A percentile compares a stretch with the other conserved stretches of the same genome.
phyloP scores from a whole-genome alignment of 441 rosid genomes.

The Pelargonium australe region DNA sequence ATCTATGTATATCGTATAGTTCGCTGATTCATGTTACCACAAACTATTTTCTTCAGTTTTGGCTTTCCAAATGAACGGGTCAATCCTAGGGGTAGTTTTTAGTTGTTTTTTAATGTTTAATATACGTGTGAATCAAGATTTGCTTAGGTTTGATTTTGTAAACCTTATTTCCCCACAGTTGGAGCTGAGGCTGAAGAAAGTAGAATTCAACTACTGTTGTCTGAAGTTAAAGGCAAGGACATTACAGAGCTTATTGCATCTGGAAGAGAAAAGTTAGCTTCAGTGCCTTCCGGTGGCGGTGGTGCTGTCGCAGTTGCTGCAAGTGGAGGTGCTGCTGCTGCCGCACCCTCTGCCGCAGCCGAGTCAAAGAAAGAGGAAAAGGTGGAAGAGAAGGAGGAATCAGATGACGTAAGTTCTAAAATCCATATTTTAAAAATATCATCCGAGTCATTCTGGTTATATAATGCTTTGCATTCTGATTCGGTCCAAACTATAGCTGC shows the following conservation, averaged over 20 bases:
- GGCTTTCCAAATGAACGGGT: too few species aligned
- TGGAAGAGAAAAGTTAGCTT: slow-evolving; percentile 77
- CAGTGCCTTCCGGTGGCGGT: slow-evolving; percentile 78
- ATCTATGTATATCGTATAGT: too few species aligned
- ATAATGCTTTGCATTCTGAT: too few species aligned
- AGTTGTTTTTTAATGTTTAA: background rate
- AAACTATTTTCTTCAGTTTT: too few species aligned
- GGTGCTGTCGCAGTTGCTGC: slow-evolving; percentile 28
- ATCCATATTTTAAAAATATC: too few species aligned
- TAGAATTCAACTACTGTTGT: slow-evolving; percentile 51
- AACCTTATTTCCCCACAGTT: slow-evolving; percentile 31
- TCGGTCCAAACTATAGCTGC: background rate
- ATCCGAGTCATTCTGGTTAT: background rate
- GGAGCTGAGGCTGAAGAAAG: slow-evolving; percentile 70
- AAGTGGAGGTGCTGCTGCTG: slow-evolving; percentile 12
- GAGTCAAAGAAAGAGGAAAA: slow-evolving; percentile 72
- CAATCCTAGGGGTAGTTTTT: too few species aligned
- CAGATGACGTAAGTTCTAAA: slow-evolving; percentile 54
- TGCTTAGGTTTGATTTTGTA: background rate
- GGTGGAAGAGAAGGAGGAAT: slow-evolving; percentile 74
- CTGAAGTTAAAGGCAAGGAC: slow-evolving; percentile 59
- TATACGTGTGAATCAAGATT: background rate
- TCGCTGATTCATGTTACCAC: too few species aligned
- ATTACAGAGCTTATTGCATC: slow-evolving; percentile 65
- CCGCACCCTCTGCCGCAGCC: slow-evolving; percentile 49